These are phyloP conservation scores for Fusarium devonianum DNA, from an alignment of 2,329 filamentous ascomycete genomes.

Conservation along the genomic window DNA sequence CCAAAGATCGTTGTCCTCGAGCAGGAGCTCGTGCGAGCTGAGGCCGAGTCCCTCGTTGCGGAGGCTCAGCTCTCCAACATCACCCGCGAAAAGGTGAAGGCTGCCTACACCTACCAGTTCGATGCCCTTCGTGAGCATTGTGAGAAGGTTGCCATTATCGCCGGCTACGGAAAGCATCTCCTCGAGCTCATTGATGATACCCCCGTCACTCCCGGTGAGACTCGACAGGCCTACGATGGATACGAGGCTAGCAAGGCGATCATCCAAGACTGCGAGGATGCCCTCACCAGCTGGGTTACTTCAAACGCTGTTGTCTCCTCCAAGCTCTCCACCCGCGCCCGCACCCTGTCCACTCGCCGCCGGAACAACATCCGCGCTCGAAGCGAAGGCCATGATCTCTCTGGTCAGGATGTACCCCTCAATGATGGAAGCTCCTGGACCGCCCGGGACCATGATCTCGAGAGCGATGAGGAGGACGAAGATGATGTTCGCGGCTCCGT, in stretches of 20 bases:
- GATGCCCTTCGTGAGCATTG: constrained; percentile 96
- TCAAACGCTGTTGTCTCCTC: constrained; percentile 88
- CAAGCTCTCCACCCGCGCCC: constrained; percentile 85
- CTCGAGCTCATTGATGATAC: constrained; percentile 96
- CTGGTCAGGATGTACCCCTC: constrained; percentile 79
- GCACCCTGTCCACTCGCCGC: constrained; percentile 85
- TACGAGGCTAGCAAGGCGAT: constrained; percentile 99
- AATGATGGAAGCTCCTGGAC: constrained; percentile 87
- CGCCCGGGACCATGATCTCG: constrained; percentile 70
- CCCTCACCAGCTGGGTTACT: constrained; percentile 95
- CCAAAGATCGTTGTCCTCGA: constrained; percentile 97
- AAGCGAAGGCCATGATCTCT: constrained; percentile 81
- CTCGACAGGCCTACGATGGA: constrained; percentile 92
- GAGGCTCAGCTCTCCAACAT: constrained; percentile 99
- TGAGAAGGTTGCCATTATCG: constrained; percentile 98
- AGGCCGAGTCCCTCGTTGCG: constrained; percentile 97
- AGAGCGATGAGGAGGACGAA: constrained; percentile 71
- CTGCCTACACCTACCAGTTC: constrained; percentile 97
- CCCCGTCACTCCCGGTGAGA: constrained; percentile 96
- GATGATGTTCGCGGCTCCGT: constrained; percentile 58
- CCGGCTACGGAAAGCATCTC: constrained; percentile 97
- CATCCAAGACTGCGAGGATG: constrained; percentile 98
- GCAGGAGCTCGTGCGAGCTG: constrained; percentile 96
- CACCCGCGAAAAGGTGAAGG: constrained; percentile 98
- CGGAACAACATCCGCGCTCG: constrained; percentile 73